A percentile compares a stretch with the other conserved stretches of the same genome.
Evolutionary conservation across 768 basidiomycete genomes (phyloP).

Genomic region (Phanerochaete carnosa): DNA sequence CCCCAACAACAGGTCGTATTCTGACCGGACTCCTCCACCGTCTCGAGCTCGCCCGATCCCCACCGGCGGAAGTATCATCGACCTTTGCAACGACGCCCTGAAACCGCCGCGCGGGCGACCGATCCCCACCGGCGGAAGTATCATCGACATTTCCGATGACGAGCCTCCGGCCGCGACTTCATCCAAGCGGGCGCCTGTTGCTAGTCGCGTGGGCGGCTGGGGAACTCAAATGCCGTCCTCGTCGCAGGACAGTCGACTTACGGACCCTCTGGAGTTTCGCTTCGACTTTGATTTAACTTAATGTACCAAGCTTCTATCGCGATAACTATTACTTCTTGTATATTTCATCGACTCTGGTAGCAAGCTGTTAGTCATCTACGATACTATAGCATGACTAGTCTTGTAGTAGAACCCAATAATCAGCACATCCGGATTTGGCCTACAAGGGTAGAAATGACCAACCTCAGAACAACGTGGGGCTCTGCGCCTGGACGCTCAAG

Average conservation of each 20-base stretch:
- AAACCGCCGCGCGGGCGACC: not conserved
- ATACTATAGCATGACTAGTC: too few relatives aligned
- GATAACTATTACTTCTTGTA: not conserved
- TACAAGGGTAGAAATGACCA: not conserved
- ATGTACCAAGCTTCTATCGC: not conserved
- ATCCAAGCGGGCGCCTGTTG: not conserved
- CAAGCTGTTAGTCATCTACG: not conserved
- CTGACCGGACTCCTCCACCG: not conserved
- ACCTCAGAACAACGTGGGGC: not conserved
- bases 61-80: not conserved
- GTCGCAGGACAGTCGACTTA: slow-evolving; percentile 5
- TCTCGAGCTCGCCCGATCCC: not conserved
- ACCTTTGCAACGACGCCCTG: not conserved
- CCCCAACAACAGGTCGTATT: not conserved
- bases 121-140: not conserved
- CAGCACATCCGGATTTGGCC: not conserved
- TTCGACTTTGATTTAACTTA: not conserved
- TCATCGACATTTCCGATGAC: slow-evolving; percentile 1
- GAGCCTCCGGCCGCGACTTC: not conserved
- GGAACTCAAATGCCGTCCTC: not conserved
- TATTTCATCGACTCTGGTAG: not conserved
- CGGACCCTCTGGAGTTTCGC: not conserved
- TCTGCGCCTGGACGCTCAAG: not conserved
- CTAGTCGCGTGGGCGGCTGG: not conserved
- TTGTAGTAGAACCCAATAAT: not conserved